A percentile compares a stretch with the other conserved stretches of the same genome.
These are phyloP conservation scores for Cornus kousa DNA, from an alignment of 148 eudicot genomes.

Conservation along the genomic window DNA sequence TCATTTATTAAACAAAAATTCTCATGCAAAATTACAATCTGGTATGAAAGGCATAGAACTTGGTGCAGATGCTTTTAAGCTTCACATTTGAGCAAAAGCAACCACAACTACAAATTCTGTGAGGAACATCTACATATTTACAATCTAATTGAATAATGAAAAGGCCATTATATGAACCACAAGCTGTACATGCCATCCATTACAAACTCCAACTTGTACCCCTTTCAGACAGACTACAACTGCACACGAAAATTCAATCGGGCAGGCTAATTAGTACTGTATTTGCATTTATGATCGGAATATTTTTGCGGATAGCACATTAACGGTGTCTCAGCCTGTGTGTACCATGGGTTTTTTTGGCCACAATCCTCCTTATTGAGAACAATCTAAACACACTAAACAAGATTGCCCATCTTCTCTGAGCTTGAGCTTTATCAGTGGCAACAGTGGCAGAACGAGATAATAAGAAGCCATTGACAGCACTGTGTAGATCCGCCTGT, in stretches of 20 bases:
- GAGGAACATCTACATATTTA: not conserved
- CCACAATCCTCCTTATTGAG: conserved; percentile 44
- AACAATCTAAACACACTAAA: conserved; percentile 46
- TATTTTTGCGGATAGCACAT: not conserved
- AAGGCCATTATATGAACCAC: not conserved
- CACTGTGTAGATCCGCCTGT: conserved; percentile 33
- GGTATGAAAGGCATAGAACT: not conserved
- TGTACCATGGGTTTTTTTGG: conserved; percentile 23
- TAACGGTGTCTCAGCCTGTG: conserved; percentile 16
- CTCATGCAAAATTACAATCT: not conserved
- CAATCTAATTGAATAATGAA: not conserved
- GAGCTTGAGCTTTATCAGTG: conserved; percentile 45
- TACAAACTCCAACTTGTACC: not conserved
- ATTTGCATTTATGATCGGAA: not conserved
- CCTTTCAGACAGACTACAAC: not conserved
- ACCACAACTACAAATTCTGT: too few species aligned
- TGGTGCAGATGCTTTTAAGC: not conserved
- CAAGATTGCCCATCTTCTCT: conserved; percentile 64
- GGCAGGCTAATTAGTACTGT: not conserved
- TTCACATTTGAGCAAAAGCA: not conserved
- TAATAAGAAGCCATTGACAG: conserved; percentile 28
- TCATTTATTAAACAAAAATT: not conserved
- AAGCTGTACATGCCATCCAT: not conserved
- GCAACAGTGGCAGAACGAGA: conserved; percentile 13
- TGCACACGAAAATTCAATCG: conserved; percentile 9